Conservation (phyloP, 306 rosid genomes). For the Lithocarpus polystachyus region DNA sequence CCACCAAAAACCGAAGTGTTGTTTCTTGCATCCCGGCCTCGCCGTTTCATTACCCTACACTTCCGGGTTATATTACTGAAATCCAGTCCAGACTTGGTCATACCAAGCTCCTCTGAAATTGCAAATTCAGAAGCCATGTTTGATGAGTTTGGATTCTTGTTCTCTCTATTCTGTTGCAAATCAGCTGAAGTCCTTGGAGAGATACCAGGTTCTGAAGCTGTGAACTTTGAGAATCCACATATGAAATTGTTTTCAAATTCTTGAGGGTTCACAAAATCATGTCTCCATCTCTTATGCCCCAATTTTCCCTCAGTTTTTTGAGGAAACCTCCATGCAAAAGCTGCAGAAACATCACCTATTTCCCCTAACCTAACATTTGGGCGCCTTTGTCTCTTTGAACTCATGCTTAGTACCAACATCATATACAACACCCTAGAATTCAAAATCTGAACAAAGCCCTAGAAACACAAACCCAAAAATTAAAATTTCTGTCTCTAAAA, state of each 20-base stretch:
- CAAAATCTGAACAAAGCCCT: slow-evolving; percentile 22
- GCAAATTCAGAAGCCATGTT: slow-evolving; percentile 11
- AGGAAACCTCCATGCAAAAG: slow-evolving; percentile 40
- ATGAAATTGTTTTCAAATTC: slow-evolving; percentile 8
- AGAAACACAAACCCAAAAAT: not conserved
- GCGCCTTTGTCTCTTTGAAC: slow-evolving; percentile 42
- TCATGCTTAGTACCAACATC: slow-evolving; percentile 35
- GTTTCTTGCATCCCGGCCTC: slow-evolving; percentile 11
- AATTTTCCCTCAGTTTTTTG: slow-evolving; percentile 14
- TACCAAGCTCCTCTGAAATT: slow-evolving; percentile 1
- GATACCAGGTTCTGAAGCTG: slow-evolving; percentile 19
- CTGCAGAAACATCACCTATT: slow-evolving; percentile 39
- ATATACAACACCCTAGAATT: not conserved
- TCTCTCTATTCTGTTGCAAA: slow-evolving; percentile 33
- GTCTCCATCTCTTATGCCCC: slow-evolving; percentile 27
- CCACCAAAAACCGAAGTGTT: slow-evolving; percentile 16
- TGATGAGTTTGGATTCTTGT: slow-evolving; percentile 38
- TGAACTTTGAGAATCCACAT: slow-evolving; percentile 11
- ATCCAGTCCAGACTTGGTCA: slow-evolving; percentile 18
- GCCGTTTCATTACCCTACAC: slow-evolving; percentile 37
- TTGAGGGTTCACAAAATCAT: slow-evolving; percentile 6
- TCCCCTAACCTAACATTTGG: slow-evolving; percentile 48
- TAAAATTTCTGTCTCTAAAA: not conserved
- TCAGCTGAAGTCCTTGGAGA: slow-evolving; percentile 29
- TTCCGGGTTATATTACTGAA: slow-evolving; percentile 32